These are phyloP conservation scores for Aspergillus terreus DNA, from an alignment of 2,329 filamentous ascomycete genomes.

Conservation along the genomic window DNA sequence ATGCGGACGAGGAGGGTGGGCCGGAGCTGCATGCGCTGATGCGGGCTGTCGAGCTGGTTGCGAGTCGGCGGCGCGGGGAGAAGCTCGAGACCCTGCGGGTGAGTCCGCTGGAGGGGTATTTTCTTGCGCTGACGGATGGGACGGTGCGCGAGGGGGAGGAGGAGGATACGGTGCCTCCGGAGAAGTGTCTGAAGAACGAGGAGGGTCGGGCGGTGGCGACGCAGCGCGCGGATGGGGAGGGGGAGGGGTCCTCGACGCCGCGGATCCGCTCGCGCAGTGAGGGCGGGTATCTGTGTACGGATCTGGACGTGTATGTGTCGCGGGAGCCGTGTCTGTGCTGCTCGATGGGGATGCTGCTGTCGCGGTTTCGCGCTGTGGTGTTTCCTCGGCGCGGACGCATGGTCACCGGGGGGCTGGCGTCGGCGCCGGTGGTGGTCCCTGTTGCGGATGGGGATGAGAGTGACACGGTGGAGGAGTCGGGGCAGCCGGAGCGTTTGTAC, in stretches of 20 bases:
- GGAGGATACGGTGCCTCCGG: constrained; percentile 7
- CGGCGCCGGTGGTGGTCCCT: constrained; percentile 51
- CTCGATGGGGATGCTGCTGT: constrained; percentile 93
- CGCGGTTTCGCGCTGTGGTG: constrained; percentile 80
- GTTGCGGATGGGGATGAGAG: constrained; percentile 10
- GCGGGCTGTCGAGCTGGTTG: constrained; percentile 42
- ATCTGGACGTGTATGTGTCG: constrained; percentile 87
- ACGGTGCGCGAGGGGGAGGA: constrained; percentile 48
- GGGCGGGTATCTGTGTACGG: constrained; percentile 90
- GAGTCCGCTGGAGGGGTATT: constrained; percentile 29
- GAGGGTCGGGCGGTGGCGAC: constrained; percentile 7
- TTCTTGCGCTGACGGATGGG: constrained; percentile 41
- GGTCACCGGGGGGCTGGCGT: constrained; percentile 78
- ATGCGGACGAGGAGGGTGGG: constrained; percentile 38
- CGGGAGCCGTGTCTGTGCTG: constrained; percentile 97
- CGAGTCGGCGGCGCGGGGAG: constrained; percentile 36
- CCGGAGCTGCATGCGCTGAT: constrained; percentile 46
- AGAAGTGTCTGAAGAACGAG: constrained; percentile 17
- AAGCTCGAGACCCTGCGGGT: constrained; percentile 15
- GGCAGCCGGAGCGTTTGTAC: constrained; percentile 17
- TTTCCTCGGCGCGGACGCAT: constrained; percentile 65
- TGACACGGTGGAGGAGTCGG: not conserved
- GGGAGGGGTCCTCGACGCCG: not conserved
- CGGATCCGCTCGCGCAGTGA: constrained; percentile 68
- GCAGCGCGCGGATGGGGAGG: not conserved